A percentile compares a stretch with the other conserved stretches of the same genome.
Evolutionary conservation across 371 early-diverging fungal species (phyloP).

Genomic region (Zopfochytrium polystomum): DNA sequence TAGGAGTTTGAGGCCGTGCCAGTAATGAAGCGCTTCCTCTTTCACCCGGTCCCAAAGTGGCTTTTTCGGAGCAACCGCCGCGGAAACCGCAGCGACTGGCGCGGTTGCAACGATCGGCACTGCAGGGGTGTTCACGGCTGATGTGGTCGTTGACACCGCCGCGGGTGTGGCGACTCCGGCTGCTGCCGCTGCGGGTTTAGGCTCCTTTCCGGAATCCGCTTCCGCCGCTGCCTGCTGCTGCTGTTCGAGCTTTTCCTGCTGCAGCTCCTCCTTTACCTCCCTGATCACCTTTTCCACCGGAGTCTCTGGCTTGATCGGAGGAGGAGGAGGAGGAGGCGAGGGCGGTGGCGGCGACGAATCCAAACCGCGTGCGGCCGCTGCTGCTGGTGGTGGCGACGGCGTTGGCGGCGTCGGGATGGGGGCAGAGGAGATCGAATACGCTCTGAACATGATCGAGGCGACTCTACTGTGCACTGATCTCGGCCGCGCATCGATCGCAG

Average conservation of each 20-base stretch:
- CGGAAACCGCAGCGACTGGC: conserved; percentile 9
- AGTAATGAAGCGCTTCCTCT: conserved; percentile 88
- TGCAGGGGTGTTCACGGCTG: conserved; percentile 7
- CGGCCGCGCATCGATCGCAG: too few relatives aligned
- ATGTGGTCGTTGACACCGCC: conserved; percentile 9
- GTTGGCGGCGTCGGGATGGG: conserved; percentile 1
- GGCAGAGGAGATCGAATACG: too few relatives aligned
- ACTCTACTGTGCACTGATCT: too few relatives aligned
- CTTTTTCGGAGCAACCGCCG: conserved; percentile 36
- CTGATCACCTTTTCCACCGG: conserved; percentile 44
- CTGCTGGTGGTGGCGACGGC: neutral
- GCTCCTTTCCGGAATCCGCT: neutral
- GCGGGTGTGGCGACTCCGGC: conserved; percentile 16
- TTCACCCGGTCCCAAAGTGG: conserved; percentile 63
- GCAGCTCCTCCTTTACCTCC: conserved; percentile 44
- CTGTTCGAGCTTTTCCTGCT: conserved; percentile 10
- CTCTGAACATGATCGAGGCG: too few relatives aligned
- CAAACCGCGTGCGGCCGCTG: neutral
- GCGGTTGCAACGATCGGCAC: neutral
- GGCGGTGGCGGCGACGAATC: neutral
- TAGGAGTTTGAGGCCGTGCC: conserved; percentile 91
- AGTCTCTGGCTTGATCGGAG: conserved; percentile 41
- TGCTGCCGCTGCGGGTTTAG: conserved; percentile 9
- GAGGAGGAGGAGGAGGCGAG: too few relatives aligned
- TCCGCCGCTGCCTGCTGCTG: conserved; percentile 7